A percentile compares a stretch with the other conserved stretches of the same genome.
Evolutionary conservation across 306 rosid genomes (phyloP).

Genomic region (Trifolium fragiferum): DNA sequence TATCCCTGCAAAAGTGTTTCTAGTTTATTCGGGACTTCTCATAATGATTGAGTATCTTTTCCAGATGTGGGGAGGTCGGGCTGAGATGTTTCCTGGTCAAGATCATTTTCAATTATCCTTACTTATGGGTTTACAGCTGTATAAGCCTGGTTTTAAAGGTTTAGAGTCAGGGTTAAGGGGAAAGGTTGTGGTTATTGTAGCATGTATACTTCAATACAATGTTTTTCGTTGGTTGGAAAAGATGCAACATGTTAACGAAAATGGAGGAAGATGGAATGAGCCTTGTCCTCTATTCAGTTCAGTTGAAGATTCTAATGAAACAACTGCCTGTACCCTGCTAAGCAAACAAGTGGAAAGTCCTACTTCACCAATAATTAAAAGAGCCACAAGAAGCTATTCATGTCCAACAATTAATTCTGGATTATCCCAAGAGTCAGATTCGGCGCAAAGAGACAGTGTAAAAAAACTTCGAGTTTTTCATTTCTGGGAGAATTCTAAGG

Average conservation of each 20-base stretch:
- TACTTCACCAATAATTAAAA: conserved; percentile 50
- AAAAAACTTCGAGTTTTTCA: conserved; percentile 55
- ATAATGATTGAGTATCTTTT: conserved; percentile 82
- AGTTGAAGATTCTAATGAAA: conserved; percentile 54
- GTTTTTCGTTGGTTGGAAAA: conserved; percentile 80
- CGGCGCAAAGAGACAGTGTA: conserved; percentile 55
- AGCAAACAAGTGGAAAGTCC: conserved; percentile 47
- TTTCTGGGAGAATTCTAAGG: conserved; percentile 84
- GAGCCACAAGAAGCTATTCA: conserved; percentile 54
- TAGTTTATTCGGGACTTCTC: conserved; percentile 80
- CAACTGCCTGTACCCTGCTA: conserved; percentile 12
- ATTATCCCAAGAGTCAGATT: conserved; percentile 50
- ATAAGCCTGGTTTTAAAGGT: conserved; percentile 81
- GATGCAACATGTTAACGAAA: conserved; percentile 60
- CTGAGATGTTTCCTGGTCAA: conserved; percentile 91
- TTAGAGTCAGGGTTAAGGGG: conserved; percentile 90
- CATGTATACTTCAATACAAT: conserved; percentile 88
- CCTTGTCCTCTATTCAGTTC: conserved; percentile 77
- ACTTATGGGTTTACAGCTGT: conserved; percentile 75
- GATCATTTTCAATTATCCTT: conserved; percentile 58
- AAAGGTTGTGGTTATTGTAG: conserved; percentile 82
- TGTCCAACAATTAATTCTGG: conserved; percentile 54
- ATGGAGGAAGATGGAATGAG: conserved; percentile 77
- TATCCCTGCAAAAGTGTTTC: conserved; percentile 71
- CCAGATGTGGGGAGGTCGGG: conserved; percentile 90